Conservation (phyloP, 805 yeast genomes). For the Candida peoriensis region DNA sequence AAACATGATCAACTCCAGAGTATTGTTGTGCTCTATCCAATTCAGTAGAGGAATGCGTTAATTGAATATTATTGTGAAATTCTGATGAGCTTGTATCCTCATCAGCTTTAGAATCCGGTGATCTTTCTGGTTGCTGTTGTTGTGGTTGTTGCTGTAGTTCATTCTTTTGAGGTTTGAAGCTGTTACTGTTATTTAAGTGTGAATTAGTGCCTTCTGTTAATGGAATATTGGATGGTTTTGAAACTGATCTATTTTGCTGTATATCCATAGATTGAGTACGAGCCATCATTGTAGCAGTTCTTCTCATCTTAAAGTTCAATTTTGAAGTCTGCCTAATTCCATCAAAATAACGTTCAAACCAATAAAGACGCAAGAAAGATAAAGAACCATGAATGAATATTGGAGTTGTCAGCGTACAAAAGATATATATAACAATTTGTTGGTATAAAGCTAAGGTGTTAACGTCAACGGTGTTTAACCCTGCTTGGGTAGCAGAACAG, state of each 20-base stretch:
- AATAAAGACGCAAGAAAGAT: conserved; percentile 72
- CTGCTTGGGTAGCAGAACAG: conserved; percentile 88
- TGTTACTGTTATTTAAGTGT: too few species aligned
- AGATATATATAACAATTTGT: conserved; percentile 64
- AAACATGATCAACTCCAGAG: conserved; percentile 11
- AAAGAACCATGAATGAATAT: conserved; percentile 80
- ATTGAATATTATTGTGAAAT: not conserved
- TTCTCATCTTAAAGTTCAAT: conserved; percentile 72
- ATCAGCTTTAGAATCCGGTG: conserved; percentile 3
- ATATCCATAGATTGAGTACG: conserved; percentile 30
- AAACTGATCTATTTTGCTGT: conserved; percentile 1
- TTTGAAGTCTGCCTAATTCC: conserved; percentile 76
- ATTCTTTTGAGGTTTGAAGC: not conserved
- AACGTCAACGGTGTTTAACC: conserved; percentile 73
- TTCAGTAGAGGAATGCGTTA: too few species aligned
- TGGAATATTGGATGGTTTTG: conserved; percentile 4
- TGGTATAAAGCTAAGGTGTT: conserved; percentile 68
- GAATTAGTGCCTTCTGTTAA: too few species aligned
- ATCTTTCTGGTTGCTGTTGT: not conserved
- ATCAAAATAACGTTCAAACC: conserved; percentile 87
- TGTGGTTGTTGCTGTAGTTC: not conserved
- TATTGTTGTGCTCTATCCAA: conserved; percentile 1
- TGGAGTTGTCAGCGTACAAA: conserved; percentile 73
- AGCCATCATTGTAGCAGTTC: conserved; percentile 69
- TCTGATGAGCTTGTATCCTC: conserved; percentile 16